A percentile compares a stretch with the other conserved stretches of the same genome.
Evolutionary conservation across 2,329 filamentous ascomycete species (phyloP).

Genomic region (Aureobasidium sp.): DNA sequence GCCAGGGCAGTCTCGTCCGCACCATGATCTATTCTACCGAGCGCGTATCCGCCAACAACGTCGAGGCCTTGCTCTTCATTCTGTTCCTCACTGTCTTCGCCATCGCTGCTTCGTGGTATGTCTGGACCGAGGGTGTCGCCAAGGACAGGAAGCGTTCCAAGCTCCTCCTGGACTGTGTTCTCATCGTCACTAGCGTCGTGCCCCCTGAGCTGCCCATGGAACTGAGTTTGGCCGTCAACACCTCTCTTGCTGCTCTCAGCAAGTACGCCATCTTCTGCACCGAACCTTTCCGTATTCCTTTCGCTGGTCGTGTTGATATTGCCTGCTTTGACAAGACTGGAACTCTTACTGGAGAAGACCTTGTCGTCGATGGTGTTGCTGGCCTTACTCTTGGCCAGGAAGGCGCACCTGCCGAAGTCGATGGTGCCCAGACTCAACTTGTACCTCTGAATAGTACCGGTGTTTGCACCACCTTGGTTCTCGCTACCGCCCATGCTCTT

Average conservation of each 20-base stretch:
- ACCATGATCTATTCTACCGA: constrained; percentile 99
- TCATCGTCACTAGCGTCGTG: constrained; percentile 96
- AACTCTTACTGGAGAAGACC: constrained; percentile 88
- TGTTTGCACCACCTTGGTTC: constrained; percentile 79
- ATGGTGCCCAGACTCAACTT: constrained; percentile 77
- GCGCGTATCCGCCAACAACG: constrained; percentile 96
- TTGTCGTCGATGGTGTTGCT: constrained; percentile 94
- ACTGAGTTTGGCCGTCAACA: constrained; percentile 93
- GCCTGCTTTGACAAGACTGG: constrained; percentile 99
- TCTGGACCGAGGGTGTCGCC: constrained; percentile 92
- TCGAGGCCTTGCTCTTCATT: constrained; percentile 90
- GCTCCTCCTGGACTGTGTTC: constrained; percentile 89
- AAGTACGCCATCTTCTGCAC: constrained; percentile 98
- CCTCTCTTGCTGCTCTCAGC: constrained; percentile 85
- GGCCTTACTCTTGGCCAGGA: constrained; percentile 67
- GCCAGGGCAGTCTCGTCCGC: constrained; percentile 90
- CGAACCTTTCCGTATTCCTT: constrained; percentile 96
- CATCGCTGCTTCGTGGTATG: constrained; percentile 96
- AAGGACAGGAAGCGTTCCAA: constrained; percentile 96
- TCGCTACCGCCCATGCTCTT: constrained; percentile 89
- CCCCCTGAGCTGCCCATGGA: constrained; percentile 99
- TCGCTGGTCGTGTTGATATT: constrained; percentile 87
- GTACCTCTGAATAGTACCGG: constrained; percentile 60
- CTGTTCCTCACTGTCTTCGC: constrained; percentile 94
- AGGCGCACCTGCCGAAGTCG: constrained; percentile 55